Percentiles rank a stretch among this genome's conserved stretches.
Evolutionary conservation across 2,329 filamentous ascomycete species (phyloP).

Genomic region (Venturia pyrina): DNA sequence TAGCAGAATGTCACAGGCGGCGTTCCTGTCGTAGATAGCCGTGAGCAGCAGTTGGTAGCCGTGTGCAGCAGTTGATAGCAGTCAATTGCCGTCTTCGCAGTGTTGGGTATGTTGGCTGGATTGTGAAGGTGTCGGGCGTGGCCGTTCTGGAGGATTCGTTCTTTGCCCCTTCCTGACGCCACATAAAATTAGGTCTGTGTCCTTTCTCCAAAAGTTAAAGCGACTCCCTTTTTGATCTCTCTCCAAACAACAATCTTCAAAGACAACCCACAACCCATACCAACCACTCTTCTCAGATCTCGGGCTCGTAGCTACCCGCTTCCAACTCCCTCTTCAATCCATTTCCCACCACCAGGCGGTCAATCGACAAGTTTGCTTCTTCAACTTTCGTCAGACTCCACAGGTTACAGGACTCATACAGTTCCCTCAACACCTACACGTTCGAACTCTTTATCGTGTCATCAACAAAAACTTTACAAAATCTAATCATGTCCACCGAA

Average conservation of each 20-base stretch:
- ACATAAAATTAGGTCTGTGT: background rate
- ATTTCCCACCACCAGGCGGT: slow-evolving; percentile 12
- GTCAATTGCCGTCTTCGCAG: no score
- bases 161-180: background rate
- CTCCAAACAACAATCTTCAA: slow-evolving; percentile 12
- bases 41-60: background rate
- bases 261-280: slow-evolving; percentile 19
- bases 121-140: background rate
- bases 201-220: background rate
- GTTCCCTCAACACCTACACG: slow-evolving; percentile 13
- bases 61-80: background rate
- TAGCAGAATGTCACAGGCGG: background rate
- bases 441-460: slow-evolving; percentile 10
- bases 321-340: slow-evolving; percentile 9
- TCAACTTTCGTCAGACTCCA: slow-evolving; percentile 8
- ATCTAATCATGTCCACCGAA: slow-evolving; percentile 76
- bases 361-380: slow-evolving; percentile 8
- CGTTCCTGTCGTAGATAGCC: background rate
- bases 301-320: slow-evolving; percentile 25
- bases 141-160: background rate
- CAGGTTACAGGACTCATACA: slow-evolving; percentile 12
- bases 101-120: background rate
- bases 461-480: slow-evolving; percentile 8
- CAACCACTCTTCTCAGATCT: slow-evolving; percentile 26
- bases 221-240: slow-evolving; percentile 10